Evolutionary conservation across 768 basidiomycete genomes (phyloP).

Genomic region (Pleurotus eryngii): DNA sequence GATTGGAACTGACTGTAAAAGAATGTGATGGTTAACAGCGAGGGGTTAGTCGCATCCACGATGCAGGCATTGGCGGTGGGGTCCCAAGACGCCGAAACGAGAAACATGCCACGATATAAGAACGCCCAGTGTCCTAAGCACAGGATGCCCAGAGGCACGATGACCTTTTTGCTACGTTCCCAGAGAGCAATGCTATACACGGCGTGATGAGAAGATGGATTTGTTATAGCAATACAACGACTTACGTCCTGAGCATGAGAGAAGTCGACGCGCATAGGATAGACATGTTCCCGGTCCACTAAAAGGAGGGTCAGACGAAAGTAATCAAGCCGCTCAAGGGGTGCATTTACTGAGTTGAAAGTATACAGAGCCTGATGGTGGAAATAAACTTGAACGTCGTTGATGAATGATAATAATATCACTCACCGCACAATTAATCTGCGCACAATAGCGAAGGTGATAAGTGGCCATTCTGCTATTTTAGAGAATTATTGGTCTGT

Average conservation of each 20-base stretch:
- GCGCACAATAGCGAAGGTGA: background rate
- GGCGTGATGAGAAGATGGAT: too few species aligned
- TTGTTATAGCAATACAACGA: background rate
- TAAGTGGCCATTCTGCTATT: too few species aligned
- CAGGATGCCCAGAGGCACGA: constrained; percentile 48
- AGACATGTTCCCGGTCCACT: constrained; percentile 66
- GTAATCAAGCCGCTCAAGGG: background rate
- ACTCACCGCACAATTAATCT: constrained; percentile 63
- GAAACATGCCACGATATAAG: constrained; percentile 68
- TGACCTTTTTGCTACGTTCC: constrained; percentile 53
- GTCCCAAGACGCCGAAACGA: constrained; percentile 57
- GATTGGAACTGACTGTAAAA: constrained; percentile 56
- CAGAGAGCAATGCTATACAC: constrained; percentile 59
- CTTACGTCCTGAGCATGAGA: constrained; percentile 68
- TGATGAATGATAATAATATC: background rate
- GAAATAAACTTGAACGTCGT: constrained; percentile 2
- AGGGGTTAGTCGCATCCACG: constrained; percentile 50
- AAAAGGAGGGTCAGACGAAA: constrained; percentile 5
- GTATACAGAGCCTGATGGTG: constrained; percentile 53
- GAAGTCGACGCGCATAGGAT: constrained; percentile 66
- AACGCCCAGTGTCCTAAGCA: constrained; percentile 65
- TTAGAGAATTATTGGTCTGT: background rate
- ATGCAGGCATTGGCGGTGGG: constrained; percentile 36
- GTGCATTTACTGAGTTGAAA: constrained; percentile 56
- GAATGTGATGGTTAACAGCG: constrained; percentile 60